Conservation (phyloP, 139 green algal species). For the Medakamo hakoo region DNA sequence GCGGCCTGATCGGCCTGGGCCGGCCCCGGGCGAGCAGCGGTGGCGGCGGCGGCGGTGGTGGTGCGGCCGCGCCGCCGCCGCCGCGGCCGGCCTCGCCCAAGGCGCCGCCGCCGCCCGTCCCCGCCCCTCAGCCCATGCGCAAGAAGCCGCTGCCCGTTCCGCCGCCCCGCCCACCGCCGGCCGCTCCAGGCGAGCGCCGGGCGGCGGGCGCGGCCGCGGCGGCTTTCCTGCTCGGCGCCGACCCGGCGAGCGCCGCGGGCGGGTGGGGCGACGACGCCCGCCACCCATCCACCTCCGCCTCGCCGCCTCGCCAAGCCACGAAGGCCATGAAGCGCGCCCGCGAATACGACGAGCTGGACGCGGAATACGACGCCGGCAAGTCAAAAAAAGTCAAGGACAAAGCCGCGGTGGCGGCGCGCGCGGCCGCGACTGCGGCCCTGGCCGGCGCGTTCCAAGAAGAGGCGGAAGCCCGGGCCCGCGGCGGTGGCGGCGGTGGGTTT, state of each 20-base stretch:
- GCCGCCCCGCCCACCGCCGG: no score
- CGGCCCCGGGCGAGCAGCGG: background rate
- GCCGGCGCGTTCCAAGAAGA: no score
- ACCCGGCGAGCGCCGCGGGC: background rate
- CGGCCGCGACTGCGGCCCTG: no score
- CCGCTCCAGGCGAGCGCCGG: no score
- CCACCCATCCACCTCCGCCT: background rate
- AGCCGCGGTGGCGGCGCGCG: background rate
- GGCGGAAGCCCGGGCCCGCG: no score
- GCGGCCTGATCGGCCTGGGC: background rate
- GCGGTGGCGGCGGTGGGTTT: no score
- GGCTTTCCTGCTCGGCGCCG: background rate
- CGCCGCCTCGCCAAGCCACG: background rate
- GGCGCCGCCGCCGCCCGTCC: no score
- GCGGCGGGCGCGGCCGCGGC: background rate
- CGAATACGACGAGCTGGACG: conserved; percentile 26
- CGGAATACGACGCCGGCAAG: conserved; percentile 27
- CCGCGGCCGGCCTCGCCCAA: background rate
- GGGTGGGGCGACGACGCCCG: no score
- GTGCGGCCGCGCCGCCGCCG: no score
- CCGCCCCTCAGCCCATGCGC: background rate
- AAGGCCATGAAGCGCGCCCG: conserved; percentile 4
- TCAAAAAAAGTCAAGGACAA: conserved; percentile 21
- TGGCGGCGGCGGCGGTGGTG: background rate
- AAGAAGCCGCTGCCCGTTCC: no score